These are phyloP conservation scores for Aspergillus novoparasiticus DNA, from an alignment of 2,329 filamentous ascomycete genomes.

Conservation along the genomic window DNA sequence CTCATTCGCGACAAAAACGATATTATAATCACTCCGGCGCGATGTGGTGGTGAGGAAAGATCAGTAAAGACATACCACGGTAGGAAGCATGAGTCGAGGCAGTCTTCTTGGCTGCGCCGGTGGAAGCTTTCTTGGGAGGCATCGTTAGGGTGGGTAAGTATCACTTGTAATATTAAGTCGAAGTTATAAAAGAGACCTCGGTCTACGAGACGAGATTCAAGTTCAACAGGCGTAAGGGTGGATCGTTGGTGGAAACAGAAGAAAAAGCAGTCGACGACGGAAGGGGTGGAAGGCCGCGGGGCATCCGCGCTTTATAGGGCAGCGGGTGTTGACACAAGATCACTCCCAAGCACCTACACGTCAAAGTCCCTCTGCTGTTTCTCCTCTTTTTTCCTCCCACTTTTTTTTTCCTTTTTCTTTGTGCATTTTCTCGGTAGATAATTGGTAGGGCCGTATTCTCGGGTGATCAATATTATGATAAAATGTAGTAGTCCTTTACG, in stretches of 20 bases:
- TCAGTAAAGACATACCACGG: conserved; percentile 60
- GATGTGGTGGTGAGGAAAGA: conserved; percentile 49
- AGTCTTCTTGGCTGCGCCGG: conserved; percentile 61
- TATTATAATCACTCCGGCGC: conserved; percentile 41
- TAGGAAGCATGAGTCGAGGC: conserved; percentile 64
- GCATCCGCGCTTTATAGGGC: conserved; percentile 47
- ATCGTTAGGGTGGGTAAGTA: conserved; percentile 47
- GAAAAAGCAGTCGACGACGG: conserved; percentile 39
- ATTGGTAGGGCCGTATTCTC: conserved; percentile 12
- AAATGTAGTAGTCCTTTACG: not conserved
- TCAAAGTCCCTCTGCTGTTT: conserved; percentile 22
- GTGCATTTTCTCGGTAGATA: conserved; percentile 13
- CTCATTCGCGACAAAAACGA: conserved; percentile 53
- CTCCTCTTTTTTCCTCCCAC: conserved; percentile 11
- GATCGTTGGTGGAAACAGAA: conserved; percentile 22
- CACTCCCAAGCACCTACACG: conserved; percentile 32
- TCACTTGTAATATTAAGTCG: conserved; percentile 15
- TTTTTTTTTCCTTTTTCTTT: conserved; percentile 3
- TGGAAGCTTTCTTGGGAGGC: conserved; percentile 66
- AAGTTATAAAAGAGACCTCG: conserved; percentile 8
- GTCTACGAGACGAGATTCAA: conserved; percentile 12
- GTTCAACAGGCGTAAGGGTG: conserved; percentile 15
- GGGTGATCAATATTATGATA: not conserved
- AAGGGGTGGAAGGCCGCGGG: conserved; percentile 44
- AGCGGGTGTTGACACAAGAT: conserved; percentile 46